Percentiles rank a stretch among this genome's conserved stretches.
Conservation (phyloP, 129 eudicot genomes). For the Rutidosis leptorrhynchoides region DNA sequence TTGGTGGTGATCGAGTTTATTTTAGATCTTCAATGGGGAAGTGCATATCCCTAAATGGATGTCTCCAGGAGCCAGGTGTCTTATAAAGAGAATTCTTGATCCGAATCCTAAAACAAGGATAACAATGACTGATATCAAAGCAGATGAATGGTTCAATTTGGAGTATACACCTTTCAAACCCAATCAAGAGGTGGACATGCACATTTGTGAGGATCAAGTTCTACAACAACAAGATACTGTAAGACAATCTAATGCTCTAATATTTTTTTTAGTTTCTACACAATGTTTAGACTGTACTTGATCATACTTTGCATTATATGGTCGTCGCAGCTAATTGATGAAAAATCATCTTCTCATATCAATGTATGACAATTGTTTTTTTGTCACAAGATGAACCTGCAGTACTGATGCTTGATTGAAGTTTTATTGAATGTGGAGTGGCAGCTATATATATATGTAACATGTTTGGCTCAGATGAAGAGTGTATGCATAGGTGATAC, state of each 20-base stretch:
- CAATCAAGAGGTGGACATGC: constrained; percentile 44
- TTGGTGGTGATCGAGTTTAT: constrained; percentile 7
- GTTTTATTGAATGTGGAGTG: background rate
- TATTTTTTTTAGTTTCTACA: background rate
- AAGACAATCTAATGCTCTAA: constrained; percentile 1
- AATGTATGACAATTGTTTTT: background rate
- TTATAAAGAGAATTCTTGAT: constrained; percentile 66
- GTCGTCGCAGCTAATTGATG: background rate
- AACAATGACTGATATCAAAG: constrained; percentile 49
- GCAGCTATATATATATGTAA: background rate
- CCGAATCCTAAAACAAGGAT: constrained; percentile 60
- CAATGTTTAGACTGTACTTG: background rate
- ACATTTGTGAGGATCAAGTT: constrained; percentile 49
- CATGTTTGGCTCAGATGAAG: background rate
- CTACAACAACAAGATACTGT: constrained; percentile 43
- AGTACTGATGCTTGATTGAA: background rate
- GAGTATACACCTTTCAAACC: constrained; percentile 50
- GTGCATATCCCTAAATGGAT: constrained; percentile 66
- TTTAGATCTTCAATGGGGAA: constrained; percentile 64
- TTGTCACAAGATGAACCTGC: background rate
- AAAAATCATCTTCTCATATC: background rate
- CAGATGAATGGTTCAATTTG: constrained; percentile 62
- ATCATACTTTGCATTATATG: background rate
- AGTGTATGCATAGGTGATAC: background rate
- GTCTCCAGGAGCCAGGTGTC: constrained; percentile 52